These are phyloP conservation scores for Pythium apleroticum DNA, from an alignment of 352 stramenopile genomes.

Conservation along the genomic window DNA sequence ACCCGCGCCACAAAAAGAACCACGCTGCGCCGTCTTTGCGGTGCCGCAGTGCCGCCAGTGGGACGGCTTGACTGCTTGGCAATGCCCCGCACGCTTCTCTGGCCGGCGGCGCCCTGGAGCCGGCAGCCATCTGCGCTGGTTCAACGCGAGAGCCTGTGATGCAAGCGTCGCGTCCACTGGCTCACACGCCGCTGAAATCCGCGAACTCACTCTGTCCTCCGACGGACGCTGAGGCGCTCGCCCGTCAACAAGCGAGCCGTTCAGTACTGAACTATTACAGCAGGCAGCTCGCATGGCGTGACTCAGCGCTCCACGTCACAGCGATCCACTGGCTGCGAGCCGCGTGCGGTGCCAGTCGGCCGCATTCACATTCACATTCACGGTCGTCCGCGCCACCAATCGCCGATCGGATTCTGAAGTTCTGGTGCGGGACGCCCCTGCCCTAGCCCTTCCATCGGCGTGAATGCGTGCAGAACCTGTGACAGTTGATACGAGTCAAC, in stretches of 20 bases:
- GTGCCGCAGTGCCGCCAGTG: background rate
- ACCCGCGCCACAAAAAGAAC: background rate
- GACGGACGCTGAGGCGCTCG: background rate
- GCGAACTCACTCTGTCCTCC: background rate
- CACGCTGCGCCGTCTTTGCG: conserved; percentile 2
- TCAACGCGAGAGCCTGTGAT: background rate
- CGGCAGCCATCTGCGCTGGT: background rate
- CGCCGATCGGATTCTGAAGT: conserved; percentile 14
- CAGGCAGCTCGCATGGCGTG: background rate
- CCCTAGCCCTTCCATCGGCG: conserved; percentile 6
- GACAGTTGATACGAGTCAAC: conserved; percentile 21
- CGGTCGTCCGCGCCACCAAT: conserved; percentile 3
- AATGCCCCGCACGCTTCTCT: background rate
- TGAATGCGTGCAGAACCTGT: conserved; percentile 26
- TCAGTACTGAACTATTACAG: too few relatives aligned
- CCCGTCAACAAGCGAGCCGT: background rate
- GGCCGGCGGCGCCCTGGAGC: background rate
- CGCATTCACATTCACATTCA: background rate
- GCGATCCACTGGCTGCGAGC: conserved; percentile 7
- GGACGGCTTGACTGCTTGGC: background rate
- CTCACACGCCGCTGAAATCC: background rate
- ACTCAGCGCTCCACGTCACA: conserved; percentile 8
- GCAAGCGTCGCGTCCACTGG: background rate
- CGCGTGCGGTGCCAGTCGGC: background rate
- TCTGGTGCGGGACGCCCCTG: conserved; percentile 16